These are phyloP conservation scores for Hypoxylon sp. DNA, from an alignment of 2,329 filamentous ascomycete genomes.

Conservation along the genomic window DNA sequence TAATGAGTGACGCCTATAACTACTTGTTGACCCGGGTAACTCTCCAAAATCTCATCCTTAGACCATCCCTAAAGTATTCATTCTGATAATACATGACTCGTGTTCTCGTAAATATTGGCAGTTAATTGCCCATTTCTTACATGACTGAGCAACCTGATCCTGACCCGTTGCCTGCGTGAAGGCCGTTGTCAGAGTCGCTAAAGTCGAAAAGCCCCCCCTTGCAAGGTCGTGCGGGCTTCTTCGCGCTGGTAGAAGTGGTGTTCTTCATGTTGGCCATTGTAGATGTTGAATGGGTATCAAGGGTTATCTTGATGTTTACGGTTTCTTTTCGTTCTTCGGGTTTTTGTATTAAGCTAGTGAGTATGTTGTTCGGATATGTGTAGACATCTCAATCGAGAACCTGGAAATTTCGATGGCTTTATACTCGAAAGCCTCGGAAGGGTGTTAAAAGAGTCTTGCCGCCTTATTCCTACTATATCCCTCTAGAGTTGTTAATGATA, in stretches of 20 bases:
- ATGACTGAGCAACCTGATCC: constrained; percentile 36
- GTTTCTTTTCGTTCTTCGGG: not conserved
- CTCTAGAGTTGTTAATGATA: not conserved
- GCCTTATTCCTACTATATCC: not conserved
- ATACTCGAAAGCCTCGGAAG: constrained; percentile 9
- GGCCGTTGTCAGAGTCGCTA: constrained; percentile 35
- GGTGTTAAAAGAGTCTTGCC: not conserved
- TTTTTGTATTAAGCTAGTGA: constrained; percentile 5
- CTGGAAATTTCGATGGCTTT: constrained; percentile 7
- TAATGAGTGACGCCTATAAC: constrained; percentile 27
- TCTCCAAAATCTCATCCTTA: constrained; percentile 8
- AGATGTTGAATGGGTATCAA: constrained; percentile 10
- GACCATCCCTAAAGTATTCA: not conserved
- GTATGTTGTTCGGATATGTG: not conserved
- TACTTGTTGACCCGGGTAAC: constrained; percentile 15
- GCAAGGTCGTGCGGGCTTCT: constrained; percentile 32
- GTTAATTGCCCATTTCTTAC: constrained; percentile 14
- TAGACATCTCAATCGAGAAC: not conserved
- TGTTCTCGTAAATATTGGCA: constrained; percentile 12
- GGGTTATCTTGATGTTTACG: constrained; percentile 1
- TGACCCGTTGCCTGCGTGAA: constrained; percentile 12
- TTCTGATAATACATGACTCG: constrained; percentile 6
- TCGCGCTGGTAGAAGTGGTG: constrained; percentile 10
- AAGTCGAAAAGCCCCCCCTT: constrained; percentile 44
- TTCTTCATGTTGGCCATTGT: constrained; percentile 35